Base-by-base conservation (phyloP, 1,139 yeast species). In the Yamadazyma friedrichii region DNA sequence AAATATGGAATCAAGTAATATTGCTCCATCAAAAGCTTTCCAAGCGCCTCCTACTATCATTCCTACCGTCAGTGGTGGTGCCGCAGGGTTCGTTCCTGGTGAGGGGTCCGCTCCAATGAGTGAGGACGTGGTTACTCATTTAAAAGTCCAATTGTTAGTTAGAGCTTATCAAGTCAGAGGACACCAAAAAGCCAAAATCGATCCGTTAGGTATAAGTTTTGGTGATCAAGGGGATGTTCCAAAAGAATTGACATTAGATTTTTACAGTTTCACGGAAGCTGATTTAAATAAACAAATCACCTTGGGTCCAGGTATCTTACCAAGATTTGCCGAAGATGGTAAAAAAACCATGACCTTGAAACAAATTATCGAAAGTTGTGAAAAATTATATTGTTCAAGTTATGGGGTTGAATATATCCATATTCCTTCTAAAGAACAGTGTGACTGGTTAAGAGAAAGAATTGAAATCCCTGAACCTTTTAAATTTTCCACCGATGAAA, bases 111-210 rank as follows among this genome's bases (percentile, higher is more conserved):
- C 43, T 9, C 6, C 12, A 8, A 56, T 60, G 41, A 56, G 71
- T 46, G 82, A 80, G 56, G 89, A 84, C 53, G 89, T 93, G 41
- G 78, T 88, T 52, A 78, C 88, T 48, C 98, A 94, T 65, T 80
- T 93, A 75, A 94, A 93, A 67, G 95, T 89, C 17, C 99, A 93
- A 76, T 80, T 93, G 55, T 76, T 93, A 56, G 98, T 94, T 47
- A 87, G 99, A 65, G 98, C 98, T 34, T 94, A 91, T 70, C 98
- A 93, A 72, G 98, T 93, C 41, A 83, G 98, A 67, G 99, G 98
- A 51, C 98, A 93, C 65, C 87, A 84, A 64, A 88, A 88, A 71
- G 97, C 98, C 38, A 85, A 83, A 59, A 84, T 91, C 47, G 99
- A 93, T 66, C 99, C 99, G 13, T 74, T 93, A 60, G 94, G 87